A percentile compares a stretch with the other conserved stretches of the same genome.
Conservation (phyloP, 2,329 filamentous ascomycete species). For the Neonectria magnoliae region DNA sequence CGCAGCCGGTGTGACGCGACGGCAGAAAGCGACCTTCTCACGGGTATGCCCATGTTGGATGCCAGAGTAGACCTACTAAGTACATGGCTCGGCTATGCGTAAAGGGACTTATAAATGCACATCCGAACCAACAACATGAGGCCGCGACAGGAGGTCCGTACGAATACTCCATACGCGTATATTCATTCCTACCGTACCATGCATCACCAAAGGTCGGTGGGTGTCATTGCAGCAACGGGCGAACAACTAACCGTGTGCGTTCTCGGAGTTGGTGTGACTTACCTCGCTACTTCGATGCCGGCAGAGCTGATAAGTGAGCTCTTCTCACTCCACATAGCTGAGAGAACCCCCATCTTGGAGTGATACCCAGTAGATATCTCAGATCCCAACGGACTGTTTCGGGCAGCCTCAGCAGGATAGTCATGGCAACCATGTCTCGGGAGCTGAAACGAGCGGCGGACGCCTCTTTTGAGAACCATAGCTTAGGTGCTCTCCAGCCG, state of each 20-base stretch:
- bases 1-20: neutral
- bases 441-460: conserved; percentile 4
- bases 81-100: neutral
- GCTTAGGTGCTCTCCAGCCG: conserved; percentile 2
- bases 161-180: neutral
- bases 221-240: neutral
- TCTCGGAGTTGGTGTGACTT: conserved; percentile 5
- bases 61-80: neutral
- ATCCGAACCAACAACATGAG: neutral
- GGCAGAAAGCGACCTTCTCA: neutral
- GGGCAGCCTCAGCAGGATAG: neutral
- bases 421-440: conserved; percentile 12
- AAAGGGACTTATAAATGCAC: neutral
- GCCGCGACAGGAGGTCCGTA: neutral
- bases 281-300: neutral
- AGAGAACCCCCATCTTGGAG: neutral
- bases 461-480: neutral
- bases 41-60: neutral
- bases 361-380: conserved; percentile 8
- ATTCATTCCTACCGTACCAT: neutral
- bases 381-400: neutral
- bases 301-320: conserved; percentile 4
- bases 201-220: neutral
- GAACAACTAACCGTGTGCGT: conserved; percentile 4
- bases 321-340: neutral